phyloP scores from a whole-genome alignment of 2,329 filamentous ascomycete genomes.

The Aspergillus niger region DNA sequence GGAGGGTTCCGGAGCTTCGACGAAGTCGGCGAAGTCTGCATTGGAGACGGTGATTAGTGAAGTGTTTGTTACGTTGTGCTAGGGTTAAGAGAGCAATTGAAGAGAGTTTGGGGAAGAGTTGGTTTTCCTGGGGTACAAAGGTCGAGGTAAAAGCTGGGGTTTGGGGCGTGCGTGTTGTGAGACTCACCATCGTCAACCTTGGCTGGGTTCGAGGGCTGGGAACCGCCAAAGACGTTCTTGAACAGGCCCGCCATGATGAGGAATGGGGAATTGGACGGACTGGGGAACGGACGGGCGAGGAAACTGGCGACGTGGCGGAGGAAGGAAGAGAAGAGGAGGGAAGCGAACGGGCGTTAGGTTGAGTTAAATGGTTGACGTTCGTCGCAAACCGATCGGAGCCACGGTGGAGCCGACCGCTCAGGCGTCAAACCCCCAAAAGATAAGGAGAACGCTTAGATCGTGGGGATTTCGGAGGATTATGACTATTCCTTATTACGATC shows the following conservation, averaged over 20 bases:
- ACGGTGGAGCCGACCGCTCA: slow-evolving; percentile 21
- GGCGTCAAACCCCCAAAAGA: slow-evolving; percentile 6
- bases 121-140: slow-evolving; percentile 1
- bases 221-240: slow-evolving; percentile 44
- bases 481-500: neutral
- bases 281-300: slow-evolving; percentile 6
- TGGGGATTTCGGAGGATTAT: slow-evolving; percentile 1
- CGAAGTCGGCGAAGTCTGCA: slow-evolving; percentile 92
- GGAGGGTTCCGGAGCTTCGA: slow-evolving; percentile 70
- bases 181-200: slow-evolving; percentile 41
- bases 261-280: slow-evolving; percentile 21
- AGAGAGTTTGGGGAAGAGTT: slow-evolving; percentile 4
- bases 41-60: neutral
- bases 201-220: slow-evolving; percentile 31
- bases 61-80: neutral
- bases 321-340: slow-evolving; percentile 17
- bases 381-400: slow-evolving; percentile 25
- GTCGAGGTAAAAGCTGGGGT: neutral
- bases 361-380: slow-evolving; percentile 26
- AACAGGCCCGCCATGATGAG: slow-evolving; percentile 41
- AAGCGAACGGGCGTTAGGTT: slow-evolving; percentile 6
- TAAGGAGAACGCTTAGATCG: slow-evolving; percentile 13
- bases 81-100: neutral
- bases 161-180: slow-evolving; percentile 2
- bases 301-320: slow-evolving; percentile 24